Base-by-base conservation (phyloP, 306 rosid species). In the Lupinus albus region DNA sequence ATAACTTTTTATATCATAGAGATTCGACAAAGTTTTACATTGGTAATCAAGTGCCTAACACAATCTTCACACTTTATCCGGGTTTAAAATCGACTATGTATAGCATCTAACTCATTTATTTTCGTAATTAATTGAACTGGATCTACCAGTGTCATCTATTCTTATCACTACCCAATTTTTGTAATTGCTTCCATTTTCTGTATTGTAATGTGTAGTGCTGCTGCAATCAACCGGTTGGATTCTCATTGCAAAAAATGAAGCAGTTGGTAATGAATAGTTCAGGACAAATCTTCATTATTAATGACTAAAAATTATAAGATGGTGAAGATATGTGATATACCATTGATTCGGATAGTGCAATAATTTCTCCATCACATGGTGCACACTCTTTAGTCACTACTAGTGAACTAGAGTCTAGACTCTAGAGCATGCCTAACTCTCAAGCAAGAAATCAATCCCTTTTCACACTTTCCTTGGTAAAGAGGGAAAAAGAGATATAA, bases 161-260 rank as follows among this genome's bases (percentile, higher is more conserved):
- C 13, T 42, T 46, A 35, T 33, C 20, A 18, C 14, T 76, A 11
- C 46, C 38, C 47, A 64, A 25, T 47, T 13, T 11, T 64, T 71
- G 17, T 66, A 13, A 65, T 53, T 21, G 54, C 36, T 32, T 53
- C 38, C 7, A 21, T 42, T 51, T 44, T 76, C 53, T 54, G 72
- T 28, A 70, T 42, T 71, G 61, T 52, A 32, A 2, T 33, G n/a
- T 56, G 68, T 32, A 66, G 75, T 59, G 62, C 60, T 66, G 58
- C 61, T 44, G 56, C 42, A 4, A 39, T 75, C 30, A 38, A 70
- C 18, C 36, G 67, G 38, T 70, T 65, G 50, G 75, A 65, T 50
- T 60, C 78, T 51, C 66, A 7, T 14, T 21, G 42, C 42, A 44
- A 80, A 59, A 62, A 9, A 5, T 68, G 73, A 74, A 57, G 66